Percentiles rank a stretch among this genome's conserved stretches.
Conservation (phyloP, 805 yeast genomes). For the Saccharomycopsis sp. region DNA sequence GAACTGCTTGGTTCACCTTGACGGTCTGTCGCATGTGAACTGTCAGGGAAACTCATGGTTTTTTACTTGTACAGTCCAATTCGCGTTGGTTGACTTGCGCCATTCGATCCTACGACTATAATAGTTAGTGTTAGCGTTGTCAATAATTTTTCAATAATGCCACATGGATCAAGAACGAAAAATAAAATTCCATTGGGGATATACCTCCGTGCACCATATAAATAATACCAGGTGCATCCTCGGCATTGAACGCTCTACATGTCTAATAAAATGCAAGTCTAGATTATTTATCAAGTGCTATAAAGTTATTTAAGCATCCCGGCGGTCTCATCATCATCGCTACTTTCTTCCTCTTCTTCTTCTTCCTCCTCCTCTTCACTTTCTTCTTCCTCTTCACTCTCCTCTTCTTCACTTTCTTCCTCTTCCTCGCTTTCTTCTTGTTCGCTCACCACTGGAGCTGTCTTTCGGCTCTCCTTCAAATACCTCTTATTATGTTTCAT, state of each 20-base stretch:
- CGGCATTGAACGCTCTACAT: too few species aligned
- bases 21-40: not conserved
- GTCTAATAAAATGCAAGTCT: not conserved
- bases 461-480: not conserved
- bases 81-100: too few species aligned
- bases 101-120: too few species aligned
- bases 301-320: not conserved
- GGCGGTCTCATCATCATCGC: not conserved
- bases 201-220: not conserved
- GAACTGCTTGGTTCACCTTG: not conserved
- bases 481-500: not conserved
- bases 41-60: not conserved
- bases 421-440: not conserved
- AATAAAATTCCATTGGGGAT: not conserved
- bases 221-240: too few species aligned
- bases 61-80: too few species aligned
- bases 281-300: not conserved
- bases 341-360: not conserved
- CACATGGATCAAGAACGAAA: not conserved
- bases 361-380: not conserved
- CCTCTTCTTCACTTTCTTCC: not conserved
- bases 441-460: not conserved
- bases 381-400: slow-evolving; percentile 1
- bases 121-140: not conserved
- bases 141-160: not conserved